Base-by-base conservation (phyloP, 1,139 yeast species). In the Meyerozyma elateridarum region DNA sequence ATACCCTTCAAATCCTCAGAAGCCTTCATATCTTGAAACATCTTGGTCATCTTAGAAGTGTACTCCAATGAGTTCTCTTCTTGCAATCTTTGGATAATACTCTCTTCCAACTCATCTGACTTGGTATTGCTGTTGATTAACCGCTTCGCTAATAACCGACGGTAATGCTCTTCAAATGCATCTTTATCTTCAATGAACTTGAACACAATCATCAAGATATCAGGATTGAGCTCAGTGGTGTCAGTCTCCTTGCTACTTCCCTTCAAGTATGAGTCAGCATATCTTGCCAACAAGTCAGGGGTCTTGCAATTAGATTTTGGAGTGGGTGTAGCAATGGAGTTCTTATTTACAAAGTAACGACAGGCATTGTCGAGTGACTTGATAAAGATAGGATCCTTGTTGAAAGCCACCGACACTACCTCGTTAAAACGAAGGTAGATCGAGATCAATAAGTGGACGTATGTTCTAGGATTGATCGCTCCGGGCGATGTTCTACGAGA, bases 11-110 rank as follows among this genome's bases (percentile, higher is more conserved):
- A 70, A 40, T 87, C 94, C 40, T 77, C 79, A 0, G 96, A 87
- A 3, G 93, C 77, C 48, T 84, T 76, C 71, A 93, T 87, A 59
- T 93, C 98, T 52, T 85, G 85, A 59, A 93, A 89, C 99, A 93
- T 93, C 49, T 89, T 84, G 26, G 95, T 87, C 61, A 93, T 84
- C 55, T 88, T 91, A 37, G 88, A 82, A 2, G 97, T 89, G 56
- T 88, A 93, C 49, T 91, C 98, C 51, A 81, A 72, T 14, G 95
- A 89, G 57, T 93, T 89, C 41, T 85, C 95, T 39, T 85, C 85
- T 55, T 89, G 94, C 43, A 93, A 71, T 49, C 85, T 76, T 49
- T 88, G 87, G 39, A 93, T 85, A 46, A 93, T 81, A 38, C 77
- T 65, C 45, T 87, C 93, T 61, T 93, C 99, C 40, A 88, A 80